phyloP scores from a whole-genome alignment of 768 basidiomycete genomes.

The Amanita molliuscula region DNA sequence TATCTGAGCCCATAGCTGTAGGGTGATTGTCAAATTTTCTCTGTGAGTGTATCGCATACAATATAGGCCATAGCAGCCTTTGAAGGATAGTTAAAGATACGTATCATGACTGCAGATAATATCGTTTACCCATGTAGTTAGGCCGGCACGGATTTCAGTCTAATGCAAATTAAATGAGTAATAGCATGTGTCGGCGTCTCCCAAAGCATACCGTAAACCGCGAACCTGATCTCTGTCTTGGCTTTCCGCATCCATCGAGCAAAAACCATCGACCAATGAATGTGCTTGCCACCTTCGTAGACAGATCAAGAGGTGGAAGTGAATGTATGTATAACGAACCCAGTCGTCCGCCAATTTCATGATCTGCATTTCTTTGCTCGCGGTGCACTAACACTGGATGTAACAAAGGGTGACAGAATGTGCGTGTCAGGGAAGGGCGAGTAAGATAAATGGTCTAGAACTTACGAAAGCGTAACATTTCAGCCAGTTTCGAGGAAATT shows the following conservation, averaged over 20 bases:
- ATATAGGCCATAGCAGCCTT: slow-evolving; percentile 79
- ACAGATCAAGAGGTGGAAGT: neutral
- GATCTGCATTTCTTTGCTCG: neutral
- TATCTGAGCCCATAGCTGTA: slow-evolving; percentile 32
- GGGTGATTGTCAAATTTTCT: neutral
- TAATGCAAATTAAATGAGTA: slow-evolving; percentile 14
- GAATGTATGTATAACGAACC: neutral
- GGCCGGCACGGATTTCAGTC: slow-evolving; percentile 71
- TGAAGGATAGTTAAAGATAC: neutral
- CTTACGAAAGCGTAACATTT: too few relatives aligned
- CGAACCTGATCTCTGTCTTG: slow-evolving; percentile 52
- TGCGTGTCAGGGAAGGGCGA: neutral
- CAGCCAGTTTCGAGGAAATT: too few relatives aligned
- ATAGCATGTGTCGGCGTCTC: too few relatives aligned
- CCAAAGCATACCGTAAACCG: slow-evolving; percentile 38
- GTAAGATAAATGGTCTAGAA: too few relatives aligned
- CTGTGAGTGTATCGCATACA: slow-evolving; percentile 26
- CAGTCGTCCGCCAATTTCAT: neutral
- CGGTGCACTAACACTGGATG: neutral
- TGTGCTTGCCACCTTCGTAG: slow-evolving; percentile 31
- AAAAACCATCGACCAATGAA: slow-evolving; percentile 58
- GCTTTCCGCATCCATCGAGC: slow-evolving; percentile 61
- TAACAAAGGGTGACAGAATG: neutral
- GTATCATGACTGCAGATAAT: neutral
- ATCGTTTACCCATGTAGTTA: slow-evolving; percentile 68